These are phyloP conservation scores for Flaveria robusta DNA, from an alignment of 129 eudicot species.

Conservation along the genomic window DNA sequence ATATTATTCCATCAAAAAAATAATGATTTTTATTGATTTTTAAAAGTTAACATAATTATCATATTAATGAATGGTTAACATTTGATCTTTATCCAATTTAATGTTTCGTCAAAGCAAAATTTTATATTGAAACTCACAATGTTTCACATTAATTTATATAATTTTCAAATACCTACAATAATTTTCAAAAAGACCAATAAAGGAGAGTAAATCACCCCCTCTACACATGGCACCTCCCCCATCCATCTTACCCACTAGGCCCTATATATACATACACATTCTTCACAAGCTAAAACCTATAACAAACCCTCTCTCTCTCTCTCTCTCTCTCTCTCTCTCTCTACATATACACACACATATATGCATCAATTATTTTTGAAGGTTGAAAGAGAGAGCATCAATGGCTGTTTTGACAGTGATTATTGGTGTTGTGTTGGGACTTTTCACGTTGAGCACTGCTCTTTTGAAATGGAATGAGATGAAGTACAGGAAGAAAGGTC, in stretches of 20 bases:
- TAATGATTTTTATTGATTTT: no score
- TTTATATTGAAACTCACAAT: no score
- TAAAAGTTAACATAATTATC: no score
- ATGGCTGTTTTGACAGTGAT: constrained; percentile 69
- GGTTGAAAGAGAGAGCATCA: constrained; percentile 46
- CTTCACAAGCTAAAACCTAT: constrained; percentile 37
- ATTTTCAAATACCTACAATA: neutral
- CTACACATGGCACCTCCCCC: constrained; percentile 49
- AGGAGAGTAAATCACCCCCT: constrained; percentile 37
- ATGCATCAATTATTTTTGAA: constrained; percentile 24
- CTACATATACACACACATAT: neutral
- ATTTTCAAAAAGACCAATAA: neutral
- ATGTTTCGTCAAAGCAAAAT: no score
- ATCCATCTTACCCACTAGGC: constrained; percentile 30
- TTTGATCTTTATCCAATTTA: no score
- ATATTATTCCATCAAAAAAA: no score
- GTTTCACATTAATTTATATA: no score
- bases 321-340: constrained; percentile 6
- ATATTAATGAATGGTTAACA: no score
- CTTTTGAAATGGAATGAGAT: constrained; percentile 92
- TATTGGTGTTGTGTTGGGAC: constrained; percentile 53
- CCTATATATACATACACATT: constrained; percentile 60
- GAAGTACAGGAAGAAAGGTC: constrained; percentile 75
- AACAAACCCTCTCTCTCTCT: constrained; percentile 31
- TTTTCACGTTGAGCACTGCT: constrained; percentile 63